These are phyloP conservation scores for Grosmannia clavigera DNA, from an alignment of 2,329 filamentous ascomycete species.

Conservation along the genomic window DNA sequence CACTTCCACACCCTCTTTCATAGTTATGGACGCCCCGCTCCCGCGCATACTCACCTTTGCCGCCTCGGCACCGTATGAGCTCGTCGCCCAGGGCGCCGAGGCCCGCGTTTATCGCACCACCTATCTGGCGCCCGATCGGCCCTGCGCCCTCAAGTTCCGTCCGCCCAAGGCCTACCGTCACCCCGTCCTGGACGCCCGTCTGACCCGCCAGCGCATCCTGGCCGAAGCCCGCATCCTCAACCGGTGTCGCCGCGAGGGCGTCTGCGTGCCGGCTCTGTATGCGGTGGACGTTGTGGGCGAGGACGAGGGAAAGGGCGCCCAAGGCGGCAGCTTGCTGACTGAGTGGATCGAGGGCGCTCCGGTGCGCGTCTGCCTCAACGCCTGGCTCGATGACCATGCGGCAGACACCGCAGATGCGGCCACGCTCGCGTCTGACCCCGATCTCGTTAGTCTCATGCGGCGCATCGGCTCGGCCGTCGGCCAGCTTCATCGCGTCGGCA, in stretches of 20 bases:
- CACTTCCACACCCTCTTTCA: not conserved
- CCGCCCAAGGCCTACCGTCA: conserved; percentile 88
- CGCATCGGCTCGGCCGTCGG: conserved; percentile 62
- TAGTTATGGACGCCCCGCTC: conserved; percentile 20
- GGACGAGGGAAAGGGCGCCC: conserved; percentile 24
- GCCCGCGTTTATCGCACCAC: conserved; percentile 82
- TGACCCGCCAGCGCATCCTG: conserved; percentile 77
- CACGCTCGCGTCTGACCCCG: conserved; percentile 17
- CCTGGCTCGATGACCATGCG: conserved; percentile 44
- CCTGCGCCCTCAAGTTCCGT: conserved; percentile 80
- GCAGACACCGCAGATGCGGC: conserved; percentile 17
- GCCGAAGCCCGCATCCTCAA: conserved; percentile 79
- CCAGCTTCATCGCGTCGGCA: conserved; percentile 65
- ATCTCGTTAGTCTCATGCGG: conserved; percentile 51
- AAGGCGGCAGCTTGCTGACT: conserved; percentile 45
- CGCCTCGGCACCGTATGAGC: conserved; percentile 41
- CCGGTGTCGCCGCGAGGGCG: conserved; percentile 65
- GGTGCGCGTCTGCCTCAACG: conserved; percentile 57
- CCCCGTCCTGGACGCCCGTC: conserved; percentile 71
- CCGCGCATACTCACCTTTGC: conserved; percentile 47
- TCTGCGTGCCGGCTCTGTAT: conserved; percentile 72
- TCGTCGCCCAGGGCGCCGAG: conserved; percentile 91
- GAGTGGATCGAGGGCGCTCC: conserved; percentile 73
- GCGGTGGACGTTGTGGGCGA: conserved; percentile 44
- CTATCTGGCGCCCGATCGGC: conserved; percentile 55